Conservation (phyloP, 2,329 filamentous ascomycete species). For the Penicillium sp. region DNA sequence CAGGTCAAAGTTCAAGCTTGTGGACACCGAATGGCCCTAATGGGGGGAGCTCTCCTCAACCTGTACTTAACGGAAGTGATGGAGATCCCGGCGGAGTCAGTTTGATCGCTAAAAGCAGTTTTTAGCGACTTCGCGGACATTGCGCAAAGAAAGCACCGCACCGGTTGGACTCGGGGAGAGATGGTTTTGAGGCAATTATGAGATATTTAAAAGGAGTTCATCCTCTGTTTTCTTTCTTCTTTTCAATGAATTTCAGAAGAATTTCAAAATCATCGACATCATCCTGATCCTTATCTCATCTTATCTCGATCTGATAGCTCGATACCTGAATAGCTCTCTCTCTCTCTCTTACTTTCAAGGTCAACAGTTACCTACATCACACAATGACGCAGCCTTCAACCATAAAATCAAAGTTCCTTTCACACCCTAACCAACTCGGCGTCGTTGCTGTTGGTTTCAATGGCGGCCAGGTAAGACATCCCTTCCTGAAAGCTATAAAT, state of each 20-base stretch:
- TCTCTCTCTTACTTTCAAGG: neutral
- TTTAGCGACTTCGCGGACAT: constrained; percentile 36
- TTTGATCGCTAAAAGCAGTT: constrained; percentile 48
- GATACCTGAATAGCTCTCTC: constrained; percentile 11
- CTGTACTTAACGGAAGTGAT: constrained; percentile 49
- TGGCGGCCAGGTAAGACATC: constrained; percentile 74
- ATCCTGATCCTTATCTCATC: constrained; percentile 14
- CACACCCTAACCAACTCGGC: constrained; percentile 74
- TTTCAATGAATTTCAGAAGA: neutral
- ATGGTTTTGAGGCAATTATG: constrained; percentile 6
- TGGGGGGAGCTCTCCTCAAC: constrained; percentile 42
- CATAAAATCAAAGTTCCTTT: constrained; percentile 71
- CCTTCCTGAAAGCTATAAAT: neutral
- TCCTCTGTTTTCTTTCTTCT: neutral
- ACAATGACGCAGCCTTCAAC: constrained; percentile 58
- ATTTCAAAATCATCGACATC: neutral
- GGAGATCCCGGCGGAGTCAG: constrained; percentile 25
- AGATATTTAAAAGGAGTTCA: neutral
- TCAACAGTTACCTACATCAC: neutral
- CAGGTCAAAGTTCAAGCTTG: constrained; percentile 20
- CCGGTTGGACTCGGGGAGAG: constrained; percentile 12
- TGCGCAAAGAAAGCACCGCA: constrained; percentile 13
- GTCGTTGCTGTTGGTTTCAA: constrained; percentile 95
- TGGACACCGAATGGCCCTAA: constrained; percentile 25
- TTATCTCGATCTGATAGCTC: constrained; percentile 20